phyloP scores from a whole-genome alignment of 2,329 filamentous ascomycete species.

The Botrytis sinoallii region DNA sequence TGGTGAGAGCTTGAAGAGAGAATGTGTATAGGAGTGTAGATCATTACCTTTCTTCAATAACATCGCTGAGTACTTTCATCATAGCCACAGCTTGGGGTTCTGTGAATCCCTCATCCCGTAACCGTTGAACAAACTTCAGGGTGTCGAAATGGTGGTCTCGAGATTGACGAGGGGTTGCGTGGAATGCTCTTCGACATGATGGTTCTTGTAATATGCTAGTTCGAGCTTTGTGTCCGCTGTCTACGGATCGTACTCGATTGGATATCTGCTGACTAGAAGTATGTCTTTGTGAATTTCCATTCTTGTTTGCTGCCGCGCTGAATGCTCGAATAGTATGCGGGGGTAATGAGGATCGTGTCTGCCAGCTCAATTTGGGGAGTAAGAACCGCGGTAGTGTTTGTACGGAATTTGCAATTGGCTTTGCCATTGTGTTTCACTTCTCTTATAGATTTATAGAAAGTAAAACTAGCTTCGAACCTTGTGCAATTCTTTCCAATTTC shows the following conservation, averaged over 20 bases:
- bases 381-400: constrained; percentile 36
- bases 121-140: constrained; percentile 88
- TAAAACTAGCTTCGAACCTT: neutral
- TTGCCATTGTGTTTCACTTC: constrained; percentile 31
- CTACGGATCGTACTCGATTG: neutral
- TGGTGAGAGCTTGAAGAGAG: neutral
- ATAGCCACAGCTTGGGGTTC: constrained; percentile 95
- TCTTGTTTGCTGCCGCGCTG: constrained; percentile 24
- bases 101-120: constrained; percentile 89
- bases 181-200: constrained; percentile 52
- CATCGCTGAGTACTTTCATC: constrained; percentile 96
- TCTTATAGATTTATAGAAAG: neutral
- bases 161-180: constrained; percentile 57
- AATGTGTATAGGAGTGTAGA: neutral
- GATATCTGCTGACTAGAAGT: neutral
- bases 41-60: constrained; percentile 83
- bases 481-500: neutral
- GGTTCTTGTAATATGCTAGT: constrained; percentile 26
- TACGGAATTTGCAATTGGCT: constrained; percentile 26
- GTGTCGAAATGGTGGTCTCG: constrained; percentile 98
- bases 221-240: neutral
- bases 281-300: constrained; percentile 17
- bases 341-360: constrained; percentile 23
- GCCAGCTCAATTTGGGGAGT: constrained; percentile 38
- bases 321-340: constrained; percentile 28